A percentile compares a stretch with the other conserved stretches of the same genome.
These are phyloP conservation scores for Tetraselmis striata DNA, from an alignment of 139 green algal genomes.

Conservation along the genomic window DNA sequence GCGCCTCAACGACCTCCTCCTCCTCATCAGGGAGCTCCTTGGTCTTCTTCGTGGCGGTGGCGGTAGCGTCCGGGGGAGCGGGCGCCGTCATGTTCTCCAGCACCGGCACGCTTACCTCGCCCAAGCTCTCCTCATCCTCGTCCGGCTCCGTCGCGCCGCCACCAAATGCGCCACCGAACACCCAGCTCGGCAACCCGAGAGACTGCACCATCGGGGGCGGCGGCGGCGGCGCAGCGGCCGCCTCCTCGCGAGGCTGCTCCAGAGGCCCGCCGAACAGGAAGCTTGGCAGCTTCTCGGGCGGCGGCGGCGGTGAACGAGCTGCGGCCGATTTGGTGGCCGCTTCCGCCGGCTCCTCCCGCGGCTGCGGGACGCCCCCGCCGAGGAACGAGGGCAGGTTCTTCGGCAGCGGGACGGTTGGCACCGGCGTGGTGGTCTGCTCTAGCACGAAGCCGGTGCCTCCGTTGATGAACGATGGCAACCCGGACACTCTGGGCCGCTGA, in stretches of 20 bases:
- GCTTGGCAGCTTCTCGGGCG: not conserved
- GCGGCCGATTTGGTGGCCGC: no score
- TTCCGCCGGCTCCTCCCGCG: not conserved
- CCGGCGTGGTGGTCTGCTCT: not conserved
- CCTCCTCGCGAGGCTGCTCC: not conserved
- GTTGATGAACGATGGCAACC: not conserved
- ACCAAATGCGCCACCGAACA: not conserved
- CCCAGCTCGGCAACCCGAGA: not conserved
- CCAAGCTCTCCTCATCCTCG: not conserved
- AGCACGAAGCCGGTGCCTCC: not conserved
- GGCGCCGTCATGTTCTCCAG: not conserved
- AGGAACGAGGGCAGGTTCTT: not conserved
- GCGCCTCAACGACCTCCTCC: not conserved
- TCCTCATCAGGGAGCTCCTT: not conserved
- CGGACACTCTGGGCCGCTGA: not conserved
- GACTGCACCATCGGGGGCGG: not conserved
- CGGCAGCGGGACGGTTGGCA: not conserved
- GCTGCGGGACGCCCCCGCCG: not conserved
- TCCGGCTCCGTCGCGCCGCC: not conserved
- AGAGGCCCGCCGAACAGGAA: not conserved
- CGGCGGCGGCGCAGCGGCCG: not conserved
- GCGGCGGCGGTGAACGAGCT: not conserved
- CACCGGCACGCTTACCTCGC: not conserved
- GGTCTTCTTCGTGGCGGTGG: not conserved
- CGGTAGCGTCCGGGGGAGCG: not conserved